phyloP scores from a whole-genome alignment of 768 basidiomycete genomes.

The Phlebiopsis flavidoalba region DNA sequence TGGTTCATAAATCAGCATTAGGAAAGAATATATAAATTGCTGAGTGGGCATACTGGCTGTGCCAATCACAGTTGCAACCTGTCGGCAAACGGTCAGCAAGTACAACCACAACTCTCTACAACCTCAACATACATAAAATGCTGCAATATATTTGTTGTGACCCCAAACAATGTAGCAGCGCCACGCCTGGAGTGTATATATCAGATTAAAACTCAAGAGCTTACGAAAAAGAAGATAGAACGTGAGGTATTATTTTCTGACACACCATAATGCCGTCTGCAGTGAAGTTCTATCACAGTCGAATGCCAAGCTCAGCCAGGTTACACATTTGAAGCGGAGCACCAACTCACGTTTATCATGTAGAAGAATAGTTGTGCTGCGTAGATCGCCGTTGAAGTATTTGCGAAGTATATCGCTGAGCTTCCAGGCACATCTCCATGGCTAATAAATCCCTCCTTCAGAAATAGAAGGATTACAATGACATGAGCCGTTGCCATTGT shows the following conservation, averaged over 20 bases:
- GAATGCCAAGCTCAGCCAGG: neutral
- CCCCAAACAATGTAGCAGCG: slow-evolving; percentile 1
- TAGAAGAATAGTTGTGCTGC: neutral
- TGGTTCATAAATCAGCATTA: neutral
- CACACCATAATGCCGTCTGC: neutral
- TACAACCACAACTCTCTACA: no score
- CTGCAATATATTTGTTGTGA: neutral
- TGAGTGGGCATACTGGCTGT: neutral
- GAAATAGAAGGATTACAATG: neutral
- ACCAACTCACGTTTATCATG: neutral
- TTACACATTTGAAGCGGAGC: neutral
- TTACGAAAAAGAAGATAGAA: neutral
- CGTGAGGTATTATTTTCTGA: neutral
- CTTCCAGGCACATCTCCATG: neutral
- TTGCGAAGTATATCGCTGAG: neutral
- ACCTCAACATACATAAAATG: neutral
- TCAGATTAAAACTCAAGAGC: neutral
- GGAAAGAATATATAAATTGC: neutral
- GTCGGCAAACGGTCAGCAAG: neutral
- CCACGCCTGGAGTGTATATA: neutral
- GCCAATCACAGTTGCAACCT: neutral
- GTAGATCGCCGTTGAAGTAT: neutral
- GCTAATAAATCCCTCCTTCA: neutral
- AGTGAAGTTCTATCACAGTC: neutral
- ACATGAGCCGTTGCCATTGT: neutral